Percentiles rank a stretch among this genome's conserved stretches.
phyloP scores from a whole-genome alignment of 768 basidiomycete genomes.

The Mycena filopes region DNA sequence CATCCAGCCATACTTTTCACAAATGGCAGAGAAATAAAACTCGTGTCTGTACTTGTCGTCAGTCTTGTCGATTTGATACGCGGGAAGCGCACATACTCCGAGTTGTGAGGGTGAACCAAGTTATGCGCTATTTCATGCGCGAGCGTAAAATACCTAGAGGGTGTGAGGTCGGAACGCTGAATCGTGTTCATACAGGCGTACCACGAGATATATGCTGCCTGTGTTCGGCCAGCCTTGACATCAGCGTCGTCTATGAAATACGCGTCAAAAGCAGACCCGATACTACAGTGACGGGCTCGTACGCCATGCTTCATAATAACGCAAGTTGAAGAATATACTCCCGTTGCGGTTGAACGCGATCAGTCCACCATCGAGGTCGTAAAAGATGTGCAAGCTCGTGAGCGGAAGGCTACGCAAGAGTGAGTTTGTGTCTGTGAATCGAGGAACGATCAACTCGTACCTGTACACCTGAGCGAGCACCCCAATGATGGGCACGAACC shows the following conservation, averaged over 20 bases:
- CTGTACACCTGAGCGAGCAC: constrained; percentile 78
- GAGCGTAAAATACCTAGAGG: constrained; percentile 83
- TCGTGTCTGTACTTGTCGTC: constrained; percentile 60
- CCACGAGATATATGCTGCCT: constrained; percentile 86
- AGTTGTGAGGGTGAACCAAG: constrained; percentile 86
- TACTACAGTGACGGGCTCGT: constrained; percentile 42
- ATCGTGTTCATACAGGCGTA: constrained; percentile 41
- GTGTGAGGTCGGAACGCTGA: constrained; percentile 2
- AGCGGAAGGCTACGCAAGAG: constrained; percentile 60
- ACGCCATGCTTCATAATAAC: constrained; percentile 92
- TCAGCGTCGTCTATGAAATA: constrained; percentile 70
- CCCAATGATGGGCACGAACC: constrained; percentile 78
- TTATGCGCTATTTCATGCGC: constrained; percentile 97
- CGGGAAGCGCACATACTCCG: constrained; percentile 54
- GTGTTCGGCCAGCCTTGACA: constrained; percentile 61
- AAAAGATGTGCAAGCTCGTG: constrained; percentile 85
- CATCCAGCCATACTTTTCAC: constrained; percentile 74
- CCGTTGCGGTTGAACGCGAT: constrained; percentile 96
- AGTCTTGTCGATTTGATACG: neutral
- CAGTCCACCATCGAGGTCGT: constrained; percentile 79
- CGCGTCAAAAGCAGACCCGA: neutral
- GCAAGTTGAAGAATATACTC: constrained; percentile 87
- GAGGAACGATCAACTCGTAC: neutral
- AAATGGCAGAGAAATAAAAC: constrained; percentile 93
- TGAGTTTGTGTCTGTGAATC: neutral